A percentile compares a stretch with the other conserved stretches of the same genome.
Evolutionary conservation across 176 grass and related monocot species (phyloP).

Genomic region (Musa acuminata): DNA sequence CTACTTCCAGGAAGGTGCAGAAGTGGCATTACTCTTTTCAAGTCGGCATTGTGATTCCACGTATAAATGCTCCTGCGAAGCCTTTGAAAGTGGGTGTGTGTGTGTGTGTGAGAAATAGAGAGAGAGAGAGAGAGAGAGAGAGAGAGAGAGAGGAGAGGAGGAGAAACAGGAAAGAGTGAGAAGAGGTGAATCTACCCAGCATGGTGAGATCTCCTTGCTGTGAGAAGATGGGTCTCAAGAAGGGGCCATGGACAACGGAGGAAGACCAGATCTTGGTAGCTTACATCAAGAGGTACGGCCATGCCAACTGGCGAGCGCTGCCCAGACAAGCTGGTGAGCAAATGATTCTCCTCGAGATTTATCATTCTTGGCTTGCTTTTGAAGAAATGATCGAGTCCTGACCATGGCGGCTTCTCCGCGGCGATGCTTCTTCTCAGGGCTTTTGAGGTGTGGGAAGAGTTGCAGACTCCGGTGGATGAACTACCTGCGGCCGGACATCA

Average conservation of each 20-base stretch:
- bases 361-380: background rate
- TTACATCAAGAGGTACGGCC: background rate
- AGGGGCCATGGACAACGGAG: background rate
- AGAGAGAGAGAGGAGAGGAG: too few species aligned
- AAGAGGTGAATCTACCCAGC: background rate
- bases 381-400: background rate
- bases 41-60: too few species aligned
- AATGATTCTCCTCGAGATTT: background rate
- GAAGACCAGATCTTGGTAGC: background rate
- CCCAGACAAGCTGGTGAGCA: background rate
- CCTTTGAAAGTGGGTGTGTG: too few species aligned
- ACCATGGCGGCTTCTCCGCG: background rate
- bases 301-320: background rate
- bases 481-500: background rate
- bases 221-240: background rate
- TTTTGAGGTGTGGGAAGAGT: background rate
- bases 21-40: too few species aligned
- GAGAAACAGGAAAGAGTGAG: too few species aligned
- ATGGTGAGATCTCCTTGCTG: conserved; percentile 2
- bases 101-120: too few species aligned
- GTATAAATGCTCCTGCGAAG: too few species aligned
- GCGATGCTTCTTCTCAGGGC: background rate
- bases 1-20: too few species aligned
- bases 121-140: too few species aligned
- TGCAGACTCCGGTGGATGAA: background rate